Evolutionary conservation across 2,329 filamentous ascomycete genomes (phyloP).

Genomic region (Colletotrichum sp.): DNA sequence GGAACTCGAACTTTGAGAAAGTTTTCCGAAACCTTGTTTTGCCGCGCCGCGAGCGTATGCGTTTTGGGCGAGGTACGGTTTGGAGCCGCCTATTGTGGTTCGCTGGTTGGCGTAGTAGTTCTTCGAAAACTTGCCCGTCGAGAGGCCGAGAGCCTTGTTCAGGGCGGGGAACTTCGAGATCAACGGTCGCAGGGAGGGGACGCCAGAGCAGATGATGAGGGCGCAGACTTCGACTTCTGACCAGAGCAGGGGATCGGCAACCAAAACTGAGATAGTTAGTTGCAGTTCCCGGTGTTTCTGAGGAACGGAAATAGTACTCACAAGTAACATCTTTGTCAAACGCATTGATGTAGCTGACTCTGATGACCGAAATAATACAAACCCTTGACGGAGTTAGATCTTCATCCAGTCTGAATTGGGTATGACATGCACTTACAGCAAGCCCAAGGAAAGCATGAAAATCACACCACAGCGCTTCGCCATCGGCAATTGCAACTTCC

Average conservation of each 20-base stretch:
- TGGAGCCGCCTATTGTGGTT: conserved; percentile 12
- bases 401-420: background rate
- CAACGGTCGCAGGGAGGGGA: conserved; percentile 34
- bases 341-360: conserved; percentile 28
- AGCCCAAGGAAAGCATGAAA: conserved; percentile 31
- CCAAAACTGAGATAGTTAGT: conserved; percentile 23
- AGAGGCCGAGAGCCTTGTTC: conserved; percentile 32
- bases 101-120: conserved; percentile 11
- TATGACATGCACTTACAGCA: conserved; percentile 22
- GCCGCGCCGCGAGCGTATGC: background rate
- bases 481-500: conserved; percentile 36
- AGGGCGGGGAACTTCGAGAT: conserved; percentile 31
- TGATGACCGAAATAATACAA: conserved; percentile 30
- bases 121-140: conserved; percentile 19
- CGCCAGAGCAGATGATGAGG: conserved; percentile 36
- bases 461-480: conserved; percentile 31
- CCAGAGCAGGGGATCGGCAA: conserved; percentile 32
- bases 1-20: conserved; percentile 9
- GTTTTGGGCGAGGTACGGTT: background rate
- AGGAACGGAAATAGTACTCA: conserved; percentile 13
- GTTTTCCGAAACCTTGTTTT: background rate
- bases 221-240: conserved; percentile 33
- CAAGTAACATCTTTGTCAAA: conserved; percentile 29
- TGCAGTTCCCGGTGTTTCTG: background rate
- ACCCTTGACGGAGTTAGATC: conserved; percentile 19